phyloP scores from a whole-genome alignment of 345 rosid genomes.

The Eucalyptus cloeziana region DNA sequence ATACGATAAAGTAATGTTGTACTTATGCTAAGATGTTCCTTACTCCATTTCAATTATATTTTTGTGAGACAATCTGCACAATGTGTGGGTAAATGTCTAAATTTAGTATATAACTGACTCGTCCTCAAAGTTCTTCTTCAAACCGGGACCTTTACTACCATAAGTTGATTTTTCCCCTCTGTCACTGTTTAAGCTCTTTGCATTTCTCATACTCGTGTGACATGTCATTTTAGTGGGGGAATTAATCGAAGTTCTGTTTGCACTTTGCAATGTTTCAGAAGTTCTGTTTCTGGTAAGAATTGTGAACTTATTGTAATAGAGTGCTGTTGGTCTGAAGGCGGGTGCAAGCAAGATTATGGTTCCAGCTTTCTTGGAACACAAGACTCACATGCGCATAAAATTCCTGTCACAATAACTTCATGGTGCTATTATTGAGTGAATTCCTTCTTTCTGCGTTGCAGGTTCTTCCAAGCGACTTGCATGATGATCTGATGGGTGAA shows the following conservation, averaged over 20 bases:
- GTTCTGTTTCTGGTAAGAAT: background rate
- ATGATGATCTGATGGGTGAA: constrained; percentile 25
- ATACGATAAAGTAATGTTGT: background rate
- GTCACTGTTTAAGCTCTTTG: background rate
- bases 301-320: background rate
- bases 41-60: background rate
- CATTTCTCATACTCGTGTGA: background rate
- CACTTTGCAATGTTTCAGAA: background rate
- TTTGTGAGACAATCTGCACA: background rate
- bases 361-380: background rate
- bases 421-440: background rate
- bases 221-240: background rate
- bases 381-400: background rate
- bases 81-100: background rate
- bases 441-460: background rate
- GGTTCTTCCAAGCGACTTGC: constrained; percentile 53
- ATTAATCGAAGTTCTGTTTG: background rate
- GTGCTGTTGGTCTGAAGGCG: background rate
- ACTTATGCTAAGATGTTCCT: background rate
- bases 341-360: background rate
- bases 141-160: background rate
- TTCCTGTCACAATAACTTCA: background rate
- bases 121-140: background rate
- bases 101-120: background rate
- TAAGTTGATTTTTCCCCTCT: background rate